Evolutionary conservation across 2,329 filamentous ascomycete genomes (phyloP), one percentile per base, ranked within the genome.

Genomic region (Diaporthe eres): DNA sequence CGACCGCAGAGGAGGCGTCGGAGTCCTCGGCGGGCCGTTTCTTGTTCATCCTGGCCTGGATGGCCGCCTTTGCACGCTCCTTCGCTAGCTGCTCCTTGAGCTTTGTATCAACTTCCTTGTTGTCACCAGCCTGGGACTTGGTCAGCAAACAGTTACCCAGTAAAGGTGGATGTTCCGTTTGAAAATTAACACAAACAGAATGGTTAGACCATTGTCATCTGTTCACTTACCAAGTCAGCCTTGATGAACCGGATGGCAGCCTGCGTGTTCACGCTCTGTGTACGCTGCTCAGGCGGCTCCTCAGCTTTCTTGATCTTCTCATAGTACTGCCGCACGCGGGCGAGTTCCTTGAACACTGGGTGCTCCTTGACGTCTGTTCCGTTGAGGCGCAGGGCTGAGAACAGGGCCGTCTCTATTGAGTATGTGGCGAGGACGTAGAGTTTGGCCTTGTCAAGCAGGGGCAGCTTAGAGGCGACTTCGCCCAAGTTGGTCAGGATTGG

Each of bases 401-500:
- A 98, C 10, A 99, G 86, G 13, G 98, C 87, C 0, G 96, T 97
- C 82, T 98, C 96, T 78, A 99, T 93, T 0, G 96, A 91, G 83
- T 98, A 99, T 25, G 95, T 94, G 71, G 93, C 89, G 28, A 98
- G 88, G n/a, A 97, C 93, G 82, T 97, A 95, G 76, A 98, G 92
- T 86, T 98, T 98, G 10, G 97, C 95, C 86, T 95, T 96, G 87
- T 98, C 96, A 77, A 99, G 89, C n/a, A 98, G 89, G 2, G 96
- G 96, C 39, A 98, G 88, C 82, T 95, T 95, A 74, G 92, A 92
- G 7, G 95, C 92, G 74, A 91, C 90, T 55, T 93, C 91, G 70
- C 91, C 87, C 58, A 98, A 86, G 68, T 89, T 88, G 49, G 88
- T 87, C 37, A 98, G 86, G 8, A 98, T 86, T n/a, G 96, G 95